phyloP scores from a whole-genome alignment of 768 basidiomycete species.

The Rhizopogon vinicolor region DNA sequence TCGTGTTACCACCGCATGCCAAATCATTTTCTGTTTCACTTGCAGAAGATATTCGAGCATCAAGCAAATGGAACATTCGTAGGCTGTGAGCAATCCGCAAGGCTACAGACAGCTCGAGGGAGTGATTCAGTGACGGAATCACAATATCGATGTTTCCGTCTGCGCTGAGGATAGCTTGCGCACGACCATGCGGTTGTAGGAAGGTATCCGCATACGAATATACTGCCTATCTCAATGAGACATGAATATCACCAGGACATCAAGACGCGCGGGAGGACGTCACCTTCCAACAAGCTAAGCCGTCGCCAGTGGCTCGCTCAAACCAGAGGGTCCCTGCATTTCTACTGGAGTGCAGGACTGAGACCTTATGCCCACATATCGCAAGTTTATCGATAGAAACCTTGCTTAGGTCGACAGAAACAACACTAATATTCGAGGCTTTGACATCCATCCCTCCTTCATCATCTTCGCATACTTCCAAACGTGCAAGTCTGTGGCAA shows the following conservation, averaged over 20 bases:
- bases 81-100: constrained; percentile 66
- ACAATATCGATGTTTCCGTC: constrained; percentile 52
- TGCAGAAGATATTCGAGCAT: constrained; percentile 53
- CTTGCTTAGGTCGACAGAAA: constrained; percentile 14
- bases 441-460: constrained; percentile 9
- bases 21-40: constrained; percentile 28
- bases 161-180: constrained; percentile 63
- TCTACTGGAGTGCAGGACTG: background rate
- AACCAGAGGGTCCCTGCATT: constrained; percentile 8
- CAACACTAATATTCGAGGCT: constrained; percentile 20
- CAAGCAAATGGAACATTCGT: constrained; percentile 63
- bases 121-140: constrained; percentile 32
- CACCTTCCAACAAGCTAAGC: background rate
- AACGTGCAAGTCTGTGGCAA: background rate
- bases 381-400: constrained; percentile 2
- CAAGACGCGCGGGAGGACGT: background rate
- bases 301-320: background rate
- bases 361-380: constrained; percentile 11
- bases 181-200: constrained; percentile 39
- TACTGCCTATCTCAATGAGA: background rate
- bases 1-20: constrained; percentile 42
- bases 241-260: background rate
- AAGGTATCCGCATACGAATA: background rate
- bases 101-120: constrained; percentile 48
- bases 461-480: background rate